phyloP scores from a whole-genome alignment of 2,329 filamentous ascomycete genomes.

The Dactylellina drechsleri region DNA sequence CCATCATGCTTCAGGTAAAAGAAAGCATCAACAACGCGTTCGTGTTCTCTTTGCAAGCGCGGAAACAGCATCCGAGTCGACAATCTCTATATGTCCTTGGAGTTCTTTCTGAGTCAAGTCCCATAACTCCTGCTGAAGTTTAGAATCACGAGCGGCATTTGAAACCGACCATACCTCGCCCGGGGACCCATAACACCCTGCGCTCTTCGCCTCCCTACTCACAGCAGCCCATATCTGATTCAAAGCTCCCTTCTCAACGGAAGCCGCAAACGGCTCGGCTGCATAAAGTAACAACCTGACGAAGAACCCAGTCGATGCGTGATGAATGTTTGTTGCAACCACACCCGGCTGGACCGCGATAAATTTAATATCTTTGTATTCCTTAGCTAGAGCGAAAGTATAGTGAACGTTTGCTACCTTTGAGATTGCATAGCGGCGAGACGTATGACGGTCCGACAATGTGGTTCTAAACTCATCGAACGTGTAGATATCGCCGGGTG shows the following conservation, averaged over 20 bases:
- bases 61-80: no score
- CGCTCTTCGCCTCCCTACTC: conserved; percentile 53
- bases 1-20: not conserved
- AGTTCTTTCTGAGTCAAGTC: conserved; percentile 61
- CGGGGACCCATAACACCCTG: conserved; percentile 60
- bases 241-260: conserved; percentile 59
- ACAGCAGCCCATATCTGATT: conserved; percentile 61
- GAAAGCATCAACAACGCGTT: conserved; percentile 4
- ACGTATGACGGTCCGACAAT: conserved; percentile 60
- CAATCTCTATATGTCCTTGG: no score
- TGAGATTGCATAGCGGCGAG: conserved; percentile 65
- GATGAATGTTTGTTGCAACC: conserved; percentile 59
- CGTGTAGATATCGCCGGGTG: conserved; percentile 26
- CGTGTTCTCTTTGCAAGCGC: not conserved
- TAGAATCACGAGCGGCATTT: conserved; percentile 57
- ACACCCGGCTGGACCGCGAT: conserved; percentile 67
- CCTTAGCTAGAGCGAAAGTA: conserved; percentile 64
- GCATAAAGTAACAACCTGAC: conserved; percentile 2
- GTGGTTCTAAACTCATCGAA: conserved; percentile 59
- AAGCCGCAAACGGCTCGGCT: not conserved
- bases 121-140: conserved; percentile 62
- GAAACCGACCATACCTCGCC: conserved; percentile 56
- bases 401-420: conserved; percentile 67
- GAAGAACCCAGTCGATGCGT: conserved; percentile 22
- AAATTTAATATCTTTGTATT: conserved; percentile 63